A percentile compares a stretch with the other conserved stretches of the same genome.
Conservation (phyloP, 208 protist species). For the Naegleria fowleri region DNA sequence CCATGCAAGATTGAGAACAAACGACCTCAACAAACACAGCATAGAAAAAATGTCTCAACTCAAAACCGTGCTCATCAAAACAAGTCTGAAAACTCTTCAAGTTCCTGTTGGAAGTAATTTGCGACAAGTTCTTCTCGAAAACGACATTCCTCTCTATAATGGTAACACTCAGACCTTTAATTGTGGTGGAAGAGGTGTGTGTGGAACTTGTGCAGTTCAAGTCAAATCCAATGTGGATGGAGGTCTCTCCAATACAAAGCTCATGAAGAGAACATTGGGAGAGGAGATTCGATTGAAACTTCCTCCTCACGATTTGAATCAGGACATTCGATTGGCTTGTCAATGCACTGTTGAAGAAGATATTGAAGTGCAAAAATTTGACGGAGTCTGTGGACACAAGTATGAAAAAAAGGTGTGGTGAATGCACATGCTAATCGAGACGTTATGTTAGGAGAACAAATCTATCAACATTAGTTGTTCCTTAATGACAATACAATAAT, state of each 20-base stretch:
- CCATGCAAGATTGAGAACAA: no score
- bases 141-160: not conserved
- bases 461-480: no score
- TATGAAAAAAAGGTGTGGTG: not conserved
- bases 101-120: not conserved
- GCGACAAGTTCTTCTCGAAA: not conserved
- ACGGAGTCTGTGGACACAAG: not conserved
- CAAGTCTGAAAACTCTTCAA: not conserved
- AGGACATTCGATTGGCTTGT: not conserved
- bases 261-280: not conserved
- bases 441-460: no score
- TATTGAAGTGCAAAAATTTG: not conserved
- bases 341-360: not conserved
- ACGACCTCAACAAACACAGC: no score
- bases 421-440: no score
- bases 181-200: not conserved
- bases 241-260: not conserved
- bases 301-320: not conserved
- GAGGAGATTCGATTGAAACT: not conserved
- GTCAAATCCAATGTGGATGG: not conserved
- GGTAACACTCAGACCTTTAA: not conserved
- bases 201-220: not conserved
- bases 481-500: no score
- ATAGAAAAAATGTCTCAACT: not conserved
- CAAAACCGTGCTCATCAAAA: not conserved